These are phyloP conservation scores for Graphilbum sp. DNA, from an alignment of 2,329 filamentous ascomycete genomes.

Conservation along the genomic window DNA sequence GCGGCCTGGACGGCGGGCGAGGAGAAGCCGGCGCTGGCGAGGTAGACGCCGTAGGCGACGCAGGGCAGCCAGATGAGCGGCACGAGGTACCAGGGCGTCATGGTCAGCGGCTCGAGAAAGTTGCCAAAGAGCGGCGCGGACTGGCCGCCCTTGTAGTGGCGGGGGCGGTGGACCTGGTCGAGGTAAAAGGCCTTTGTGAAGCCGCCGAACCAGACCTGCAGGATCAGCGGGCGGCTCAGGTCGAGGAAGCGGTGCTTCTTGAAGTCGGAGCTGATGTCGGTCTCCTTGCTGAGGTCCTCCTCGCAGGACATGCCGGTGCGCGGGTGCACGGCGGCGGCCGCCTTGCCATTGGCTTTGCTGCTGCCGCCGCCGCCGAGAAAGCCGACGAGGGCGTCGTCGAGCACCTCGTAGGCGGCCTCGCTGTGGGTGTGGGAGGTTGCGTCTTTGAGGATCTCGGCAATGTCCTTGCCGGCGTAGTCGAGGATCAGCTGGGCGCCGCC, in stretches of 20 bases:
- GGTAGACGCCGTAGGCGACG: conserved; percentile 53
- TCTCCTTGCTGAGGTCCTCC: conserved; percentile 76
- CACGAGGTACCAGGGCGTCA: conserved; percentile 88
- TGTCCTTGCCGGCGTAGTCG: conserved; percentile 79
- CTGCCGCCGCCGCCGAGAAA: conserved; percentile 51
- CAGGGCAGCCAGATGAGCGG: conserved; percentile 74
- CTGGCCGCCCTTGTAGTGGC: conserved; percentile 85
- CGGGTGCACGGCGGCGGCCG: conserved; percentile 25
- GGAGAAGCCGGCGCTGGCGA: conserved; percentile 46
- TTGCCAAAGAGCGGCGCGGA: conserved; percentile 94
- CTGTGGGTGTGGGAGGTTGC: conserved; percentile 70
- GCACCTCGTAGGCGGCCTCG: conserved; percentile 86
- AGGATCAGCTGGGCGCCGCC: conserved; percentile 79
- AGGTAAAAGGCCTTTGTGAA: conserved; percentile 96
- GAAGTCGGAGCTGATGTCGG: conserved; percentile 60
- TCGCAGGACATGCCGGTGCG: conserved; percentile 79
- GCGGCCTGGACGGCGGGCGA: conserved; percentile 28
- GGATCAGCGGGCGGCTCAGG: conserved; percentile 64
- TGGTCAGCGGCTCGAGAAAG: conserved; percentile 91
- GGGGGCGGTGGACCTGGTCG: conserved; percentile 85
- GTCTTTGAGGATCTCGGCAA: conserved; percentile 69
- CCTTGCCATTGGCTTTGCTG: conserved; percentile 23
- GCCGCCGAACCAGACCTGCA: conserved; percentile 74
- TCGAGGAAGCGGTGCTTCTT: conserved; percentile 90
- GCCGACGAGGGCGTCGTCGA: conserved; percentile 74